Percentiles rank a stretch among this genome's conserved stretches.
These are phyloP conservation scores for Penicillium rolfsii DNA, from an alignment of 2,329 filamentous ascomycete genomes.

Conservation along the genomic window DNA sequence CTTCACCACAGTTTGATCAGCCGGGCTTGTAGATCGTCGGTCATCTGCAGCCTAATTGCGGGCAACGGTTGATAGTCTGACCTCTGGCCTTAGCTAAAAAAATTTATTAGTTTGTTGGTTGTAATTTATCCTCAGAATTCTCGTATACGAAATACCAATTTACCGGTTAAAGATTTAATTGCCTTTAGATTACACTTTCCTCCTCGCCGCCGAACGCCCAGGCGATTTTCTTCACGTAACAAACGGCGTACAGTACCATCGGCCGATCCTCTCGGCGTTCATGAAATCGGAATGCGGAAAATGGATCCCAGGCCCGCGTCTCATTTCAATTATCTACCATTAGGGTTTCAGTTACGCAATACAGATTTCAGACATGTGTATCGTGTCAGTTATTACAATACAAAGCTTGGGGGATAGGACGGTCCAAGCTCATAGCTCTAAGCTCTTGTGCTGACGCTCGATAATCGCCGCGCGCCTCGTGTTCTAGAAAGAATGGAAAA, in stretches of 20 bases:
- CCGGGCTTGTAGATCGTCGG: conserved; percentile 17
- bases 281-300: neutral
- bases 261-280: conserved; percentile 8
- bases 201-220: neutral
- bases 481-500: conserved; percentile 7
- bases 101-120: neutral
- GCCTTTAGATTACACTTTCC: neutral
- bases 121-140: neutral
- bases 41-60: conserved; percentile 21
- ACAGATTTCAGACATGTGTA: neutral
- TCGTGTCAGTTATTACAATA: neutral
- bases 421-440: neutral
- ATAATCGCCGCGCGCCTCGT: conserved; percentile 4
- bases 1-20: conserved; percentile 10
- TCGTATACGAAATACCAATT: neutral
- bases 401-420: neutral
- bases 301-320: conserved; percentile 1
- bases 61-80: conserved; percentile 14
- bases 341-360: too few relatives aligned
- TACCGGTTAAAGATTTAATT: neutral
- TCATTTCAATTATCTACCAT: neutral
- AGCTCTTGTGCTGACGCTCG: conserved; percentile 1
- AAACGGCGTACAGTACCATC: neutral
- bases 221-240: conserved; percentile 22
- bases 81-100: conserved; percentile 11